Evolutionary conservation across 1,284 basidiomycete genomes (phyloP), one percentile per base, ranked within the genome.

Genomic region (Thecaphora thlaspeos): DNA sequence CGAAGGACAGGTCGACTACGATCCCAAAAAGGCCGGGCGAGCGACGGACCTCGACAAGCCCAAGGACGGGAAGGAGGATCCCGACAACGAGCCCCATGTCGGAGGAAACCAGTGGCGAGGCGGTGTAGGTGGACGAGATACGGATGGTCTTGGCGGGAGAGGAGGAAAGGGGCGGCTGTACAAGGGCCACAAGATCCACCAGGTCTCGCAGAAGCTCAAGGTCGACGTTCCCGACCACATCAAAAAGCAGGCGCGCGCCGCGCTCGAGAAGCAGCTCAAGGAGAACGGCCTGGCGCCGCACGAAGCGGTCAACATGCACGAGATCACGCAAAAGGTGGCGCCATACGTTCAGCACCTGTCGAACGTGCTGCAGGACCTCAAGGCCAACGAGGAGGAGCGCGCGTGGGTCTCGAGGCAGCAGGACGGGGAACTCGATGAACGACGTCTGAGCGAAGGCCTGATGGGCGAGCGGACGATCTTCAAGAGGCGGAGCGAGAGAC

Each of bases 101-200:
- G 79, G 79, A 5, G 79, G 79, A 3, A 80, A 80, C 51, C 75
- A 68, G 10, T 80, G 77, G 76, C 70, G 74, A 3, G 79, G 79
- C 23, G 79, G 79, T 18, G 75, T 73, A 2, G 79, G 79, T 8
- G 75, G 78, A 1, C 64, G 78, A 12, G 75, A 76, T 22, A 80
- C 78, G 10, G 75, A 73, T 8, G 77, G 79, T 1, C 65, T 78
- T 4, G 79, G 79, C 4, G 77, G 79, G 0, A 57, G 70, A 2
- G 75, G 75, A 19, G 75, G 76, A 4, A 73, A 56, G 44, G 74
- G 75, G 36, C 62, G 75, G 1, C 53, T 73, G 37, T 73, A 68
- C 41, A 52, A 66, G 9, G 76, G 77, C 4, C 74, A 77, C 40
- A 67, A 78, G 48, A 73, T 80, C 41, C 70, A 73, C 40, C 78